phyloP scores from a whole-genome alignment of 106 monocot species.

The Dendrobium catenatum region DNA sequence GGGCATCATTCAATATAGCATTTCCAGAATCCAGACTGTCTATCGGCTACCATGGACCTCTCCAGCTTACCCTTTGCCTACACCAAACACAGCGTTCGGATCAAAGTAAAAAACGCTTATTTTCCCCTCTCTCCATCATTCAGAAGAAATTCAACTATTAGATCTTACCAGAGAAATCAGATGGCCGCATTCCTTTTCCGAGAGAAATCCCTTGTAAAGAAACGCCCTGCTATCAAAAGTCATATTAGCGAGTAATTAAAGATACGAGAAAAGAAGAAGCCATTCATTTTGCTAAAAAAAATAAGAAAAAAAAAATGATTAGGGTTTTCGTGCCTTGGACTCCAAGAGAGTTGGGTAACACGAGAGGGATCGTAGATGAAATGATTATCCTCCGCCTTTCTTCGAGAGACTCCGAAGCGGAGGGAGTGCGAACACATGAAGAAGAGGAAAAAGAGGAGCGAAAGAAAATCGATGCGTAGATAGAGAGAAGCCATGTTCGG shows the following conservation, averaged over 20 bases:
- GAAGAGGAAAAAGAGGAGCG: too few relatives aligned
- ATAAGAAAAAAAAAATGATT: neutral
- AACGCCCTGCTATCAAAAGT: constrained; percentile 12
- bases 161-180: constrained; percentile 17
- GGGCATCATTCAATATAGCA: neutral
- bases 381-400: too few relatives aligned
- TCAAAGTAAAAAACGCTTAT: too few relatives aligned
- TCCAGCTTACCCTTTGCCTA: neutral
- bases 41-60: neutral
- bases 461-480: too few relatives aligned
- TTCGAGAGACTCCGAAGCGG: too few relatives aligned
- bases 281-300: too few relatives aligned
- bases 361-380: constrained; percentile 1
- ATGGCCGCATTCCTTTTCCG: constrained; percentile 21
- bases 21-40: neutral
- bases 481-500: too few relatives aligned
- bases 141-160: neutral
- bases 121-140: neutral
- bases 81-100: too few relatives aligned
- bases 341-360: constrained; percentile 7
- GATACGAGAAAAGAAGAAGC: too few relatives aligned
- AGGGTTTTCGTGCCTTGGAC: neutral
- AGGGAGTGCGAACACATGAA: too few relatives aligned
- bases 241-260: neutral
- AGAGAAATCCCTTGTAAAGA: constrained; percentile 30